Percentiles rank a stretch among this genome's conserved stretches.
Evolutionary conservation across 768 basidiomycete species (phyloP).

Genomic region (Lactarius evosmus): DNA sequence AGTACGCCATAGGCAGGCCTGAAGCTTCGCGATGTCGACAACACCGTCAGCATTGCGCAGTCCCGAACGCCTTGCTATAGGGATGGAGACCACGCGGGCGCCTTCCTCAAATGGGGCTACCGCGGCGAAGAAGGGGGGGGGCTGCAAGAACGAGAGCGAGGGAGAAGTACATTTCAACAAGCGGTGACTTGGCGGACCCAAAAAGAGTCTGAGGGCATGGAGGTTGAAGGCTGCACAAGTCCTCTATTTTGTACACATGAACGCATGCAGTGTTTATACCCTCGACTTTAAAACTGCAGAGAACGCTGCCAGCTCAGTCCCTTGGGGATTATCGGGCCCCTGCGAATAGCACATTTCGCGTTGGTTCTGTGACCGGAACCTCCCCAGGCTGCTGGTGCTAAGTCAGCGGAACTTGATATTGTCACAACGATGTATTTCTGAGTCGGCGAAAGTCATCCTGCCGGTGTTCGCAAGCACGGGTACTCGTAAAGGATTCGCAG

Average conservation of each 20-base stretch:
- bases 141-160: neutral
- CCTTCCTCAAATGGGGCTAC: neutral
- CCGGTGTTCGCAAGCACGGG: too few species aligned
- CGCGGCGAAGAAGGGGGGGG: neutral
- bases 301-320: too few species aligned
- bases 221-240: neutral
- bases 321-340: too few species aligned
- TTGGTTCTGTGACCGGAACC: too few species aligned
- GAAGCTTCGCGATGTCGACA: conserved; percentile 18
- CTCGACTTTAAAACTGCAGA: neutral
- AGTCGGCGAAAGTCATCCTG: too few species aligned
- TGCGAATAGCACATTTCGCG: too few species aligned
- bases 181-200: neutral
- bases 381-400: too few species aligned
- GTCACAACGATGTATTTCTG: too few species aligned
- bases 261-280: neutral
- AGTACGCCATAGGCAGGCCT: conserved; percentile 7
- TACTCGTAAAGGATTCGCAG: too few species aligned
- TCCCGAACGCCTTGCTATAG: neutral
- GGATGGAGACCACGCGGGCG: neutral
- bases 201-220: neutral
- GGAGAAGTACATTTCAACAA: conserved; percentile 20
- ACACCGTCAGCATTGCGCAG: conserved; percentile 16
- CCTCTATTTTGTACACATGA: neutral
- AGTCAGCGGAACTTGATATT: too few species aligned